Conservation (phyloP, 225 moss, liverwort and hornwort genomes). For the Marchantia polymorpha region DNA sequence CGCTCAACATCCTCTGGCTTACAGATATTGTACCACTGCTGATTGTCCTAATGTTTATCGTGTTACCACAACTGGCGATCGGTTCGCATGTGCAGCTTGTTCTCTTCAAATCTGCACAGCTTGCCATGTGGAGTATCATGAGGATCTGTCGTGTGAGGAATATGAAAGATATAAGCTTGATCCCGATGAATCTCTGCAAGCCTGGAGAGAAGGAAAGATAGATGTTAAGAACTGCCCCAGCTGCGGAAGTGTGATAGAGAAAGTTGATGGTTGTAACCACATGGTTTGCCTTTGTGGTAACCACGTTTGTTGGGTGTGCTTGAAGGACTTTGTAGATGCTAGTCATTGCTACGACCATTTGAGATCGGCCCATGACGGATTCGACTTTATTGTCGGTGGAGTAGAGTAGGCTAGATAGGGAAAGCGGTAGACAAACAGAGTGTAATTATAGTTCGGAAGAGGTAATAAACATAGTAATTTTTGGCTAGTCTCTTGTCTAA, state of each 20-base stretch:
- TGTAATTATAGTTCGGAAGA: slow-evolving; percentile 12
- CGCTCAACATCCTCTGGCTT: slow-evolving; percentile 32
- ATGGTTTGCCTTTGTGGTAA: slow-evolving; percentile 44
- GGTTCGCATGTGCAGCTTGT: slow-evolving; percentile 40
- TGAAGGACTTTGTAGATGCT: slow-evolving; percentile 26
- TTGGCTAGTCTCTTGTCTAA: neutral
- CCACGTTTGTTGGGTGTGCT: slow-evolving; percentile 48
- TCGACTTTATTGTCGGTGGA: neutral
- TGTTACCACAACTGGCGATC: slow-evolving; percentile 17
- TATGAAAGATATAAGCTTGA: slow-evolving; percentile 39
- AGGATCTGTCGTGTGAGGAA: slow-evolving; percentile 42
- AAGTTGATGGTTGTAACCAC: slow-evolving; percentile 50
- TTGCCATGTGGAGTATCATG: slow-evolving; percentile 46
- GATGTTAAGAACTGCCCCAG: slow-evolving; percentile 44
- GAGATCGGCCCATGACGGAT: slow-evolving; percentile 30
- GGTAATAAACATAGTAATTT: neutral
- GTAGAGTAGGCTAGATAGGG: neutral
- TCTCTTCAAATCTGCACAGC: slow-evolving; percentile 34
- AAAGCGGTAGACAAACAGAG: neutral
- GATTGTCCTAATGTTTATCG: slow-evolving; percentile 45
- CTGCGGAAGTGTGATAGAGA: slow-evolving; percentile 45
- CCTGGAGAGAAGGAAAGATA: slow-evolving; percentile 44
- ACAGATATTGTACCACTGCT: slow-evolving; percentile 41
- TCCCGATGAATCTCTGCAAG: slow-evolving; percentile 46
- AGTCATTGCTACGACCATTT: slow-evolving; percentile 41